Conservation (phyloP, 2,329 filamentous ascomycete genomes). For the Neofusicoccum ribis region DNA sequence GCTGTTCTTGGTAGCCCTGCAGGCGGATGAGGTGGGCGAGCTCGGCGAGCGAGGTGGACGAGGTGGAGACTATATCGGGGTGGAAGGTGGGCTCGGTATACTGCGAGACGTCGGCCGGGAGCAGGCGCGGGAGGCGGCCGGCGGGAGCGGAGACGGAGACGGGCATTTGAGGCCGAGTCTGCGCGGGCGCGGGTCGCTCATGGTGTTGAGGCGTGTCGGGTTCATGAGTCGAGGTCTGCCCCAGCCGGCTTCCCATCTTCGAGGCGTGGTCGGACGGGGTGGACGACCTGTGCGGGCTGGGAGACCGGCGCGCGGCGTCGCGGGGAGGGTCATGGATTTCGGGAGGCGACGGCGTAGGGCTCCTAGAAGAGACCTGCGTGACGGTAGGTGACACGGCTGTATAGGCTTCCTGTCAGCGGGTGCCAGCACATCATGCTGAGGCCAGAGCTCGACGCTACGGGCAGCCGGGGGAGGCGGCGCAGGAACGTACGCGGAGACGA, state of each 20-base stretch:
- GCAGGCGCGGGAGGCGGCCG: constrained; percentile 52
- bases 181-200: constrained; percentile 23
- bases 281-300: constrained; percentile 55
- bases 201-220: constrained; percentile 21
- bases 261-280: constrained; percentile 27
- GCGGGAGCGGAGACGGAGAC: constrained; percentile 48
- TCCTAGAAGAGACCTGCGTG: constrained; percentile 54
- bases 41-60: constrained; percentile 72
- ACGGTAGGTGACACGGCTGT: constrained; percentile 55
- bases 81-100: constrained; percentile 64
- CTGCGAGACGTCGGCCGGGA: constrained; percentile 65
- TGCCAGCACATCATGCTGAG: constrained; percentile 45
- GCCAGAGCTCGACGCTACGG: constrained; percentile 22
- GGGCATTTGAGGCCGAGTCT: constrained; percentile 34
- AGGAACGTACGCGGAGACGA: constrained; percentile 60
- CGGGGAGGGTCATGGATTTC: constrained; percentile 54
- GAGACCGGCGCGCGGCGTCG: constrained; percentile 55
- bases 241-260: constrained; percentile 40
- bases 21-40: constrained; percentile 75
- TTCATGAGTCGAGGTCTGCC: constrained; percentile 28
- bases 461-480: constrained; percentile 8
- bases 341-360: constrained; percentile 56
- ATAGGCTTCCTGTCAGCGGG: constrained; percentile 28
- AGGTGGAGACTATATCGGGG: constrained; percentile 55
- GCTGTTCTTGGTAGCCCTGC: constrained; percentile 79